A percentile compares a stretch with the other conserved stretches of the same genome.
These are phyloP conservation scores for Primulina tabacum DNA, from an alignment of 257 asterid genomes.

Conservation along the genomic window DNA sequence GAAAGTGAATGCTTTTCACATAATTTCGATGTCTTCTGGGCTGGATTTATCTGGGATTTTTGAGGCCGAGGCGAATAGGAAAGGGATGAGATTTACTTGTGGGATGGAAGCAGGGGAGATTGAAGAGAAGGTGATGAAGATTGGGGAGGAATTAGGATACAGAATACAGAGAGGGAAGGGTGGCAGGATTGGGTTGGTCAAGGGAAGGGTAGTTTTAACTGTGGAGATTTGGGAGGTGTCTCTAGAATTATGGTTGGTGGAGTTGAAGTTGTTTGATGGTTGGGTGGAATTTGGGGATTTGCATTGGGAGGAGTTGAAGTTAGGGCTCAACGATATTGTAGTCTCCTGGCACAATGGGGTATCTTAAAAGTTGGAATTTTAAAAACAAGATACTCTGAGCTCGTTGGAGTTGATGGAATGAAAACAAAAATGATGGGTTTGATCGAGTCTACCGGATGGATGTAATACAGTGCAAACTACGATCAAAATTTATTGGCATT, in stretches of 20 bases:
- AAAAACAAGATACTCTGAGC: too few relatives aligned
- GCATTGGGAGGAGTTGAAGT: conserved; percentile 66
- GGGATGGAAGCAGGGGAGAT: conserved; percentile 40
- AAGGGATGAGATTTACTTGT: conserved; percentile 64
- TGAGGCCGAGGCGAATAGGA: conserved; percentile 43
- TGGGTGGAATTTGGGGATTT: conserved; percentile 49
- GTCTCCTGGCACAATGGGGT: conserved; percentile 45
- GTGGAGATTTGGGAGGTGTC: conserved; percentile 58
- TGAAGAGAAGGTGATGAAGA: conserved; percentile 50
- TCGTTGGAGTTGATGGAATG: too few relatives aligned
- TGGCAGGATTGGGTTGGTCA: conserved; percentile 57
- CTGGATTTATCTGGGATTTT: conserved; percentile 66
- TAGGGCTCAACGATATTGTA: conserved; percentile 49
- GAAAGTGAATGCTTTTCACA: conserved; percentile 70
- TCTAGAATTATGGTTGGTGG: conserved; percentile 58
- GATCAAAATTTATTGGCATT: too few relatives aligned
- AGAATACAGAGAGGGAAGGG: conserved; percentile 44
- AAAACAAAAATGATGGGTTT: too few relatives aligned
- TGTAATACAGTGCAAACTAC: too few relatives aligned
- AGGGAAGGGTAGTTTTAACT: conserved; percentile 47
- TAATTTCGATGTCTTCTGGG: conserved; percentile 79
- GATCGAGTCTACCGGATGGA: too few relatives aligned
- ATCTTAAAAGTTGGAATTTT: conserved; percentile 12
- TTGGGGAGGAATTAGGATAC: conserved; percentile 58
- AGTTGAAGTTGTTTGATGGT: conserved; percentile 55